Base-by-base conservation (phyloP, 1,284 basidiomycete species). In the Microbotryum intermedium region DNA sequence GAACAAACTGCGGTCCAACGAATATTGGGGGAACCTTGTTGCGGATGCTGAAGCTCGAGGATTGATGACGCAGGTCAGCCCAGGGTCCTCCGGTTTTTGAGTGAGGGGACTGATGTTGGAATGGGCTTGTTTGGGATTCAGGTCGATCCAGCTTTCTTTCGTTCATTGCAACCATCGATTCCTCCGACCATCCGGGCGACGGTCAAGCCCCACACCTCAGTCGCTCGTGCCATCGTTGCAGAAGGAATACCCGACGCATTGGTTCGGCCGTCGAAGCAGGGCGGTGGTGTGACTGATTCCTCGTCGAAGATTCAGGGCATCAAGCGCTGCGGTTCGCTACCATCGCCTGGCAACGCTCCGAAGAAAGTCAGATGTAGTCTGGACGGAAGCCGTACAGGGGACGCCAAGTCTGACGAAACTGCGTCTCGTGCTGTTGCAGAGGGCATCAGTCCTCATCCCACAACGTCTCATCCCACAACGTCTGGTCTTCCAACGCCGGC, bases 1-100 rank as follows among this genome's bases (percentile, higher is more conserved):
- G 8, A 77, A 87, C 10, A 94, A 91, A 2, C 79, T 97, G 72
- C 80, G 90, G 57, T 89, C 88, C 64, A 86, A 97, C 68, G 76
- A 79, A 21, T 83, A 80, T 16, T 97, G 92, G 92, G 81, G 79
- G 57, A 77, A 79, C 29, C 90, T 95, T 45, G 80, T 95, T 25
- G 74, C 77, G 10, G 86, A 97, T 73, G 90, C 92, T 1, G 79
- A 82, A 57, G 71, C 75, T 9, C 69, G 79, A 42, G 72, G 72
- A 0, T 72, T 76, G 43, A 70, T 79, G 10, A 63, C 76, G 34
- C 71, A 77, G 50, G 79, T 79, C 60, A 67, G 77, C 71, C 6
- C 25, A 16, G 2, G 5, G 1, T 48, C 20, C n/a, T 21, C 16
- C 26, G 21, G n/a, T 11, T 23, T 13, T 48, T 48, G 21, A 26